A percentile compares a stretch with the other conserved stretches of the same genome.
These are phyloP conservation scores for Aureobasidium sp. DNA, from an alignment of 2,329 filamentous ascomycete genomes.

Conservation along the genomic window DNA sequence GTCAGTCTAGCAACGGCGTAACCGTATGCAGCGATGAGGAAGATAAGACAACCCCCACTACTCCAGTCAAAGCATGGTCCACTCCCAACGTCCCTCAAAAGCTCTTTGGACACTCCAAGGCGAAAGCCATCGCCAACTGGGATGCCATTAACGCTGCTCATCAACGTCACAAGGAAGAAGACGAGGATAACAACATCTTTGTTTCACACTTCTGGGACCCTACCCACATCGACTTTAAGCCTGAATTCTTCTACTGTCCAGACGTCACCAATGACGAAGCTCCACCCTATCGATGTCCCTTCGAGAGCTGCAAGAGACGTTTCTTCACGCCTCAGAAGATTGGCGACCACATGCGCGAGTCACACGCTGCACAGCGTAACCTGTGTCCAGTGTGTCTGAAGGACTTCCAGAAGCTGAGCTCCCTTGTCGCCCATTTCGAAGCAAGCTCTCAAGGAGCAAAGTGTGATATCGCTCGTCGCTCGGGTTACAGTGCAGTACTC, in stretches of 20 bases:
- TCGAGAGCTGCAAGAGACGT: conserved; percentile 39
- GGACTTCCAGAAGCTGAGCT: conserved; percentile 32
- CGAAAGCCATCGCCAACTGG: conserved; percentile 27
- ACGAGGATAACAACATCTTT: conserved; percentile 31
- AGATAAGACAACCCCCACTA: not conserved
- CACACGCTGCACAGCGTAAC: conserved; percentile 31
- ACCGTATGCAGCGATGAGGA: conserved; percentile 4
- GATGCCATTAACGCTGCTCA: conserved; percentile 17
- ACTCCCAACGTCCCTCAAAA: conserved; percentile 18
- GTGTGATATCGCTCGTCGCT: conserved; percentile 30
- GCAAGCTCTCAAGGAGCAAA: conserved; percentile 26
- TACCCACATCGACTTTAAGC: conserved; percentile 40
- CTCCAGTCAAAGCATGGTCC: conserved; percentile 17
- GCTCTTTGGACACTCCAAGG: conserved; percentile 28
- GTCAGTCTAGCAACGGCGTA: not conserved
- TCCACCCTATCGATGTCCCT: conserved; percentile 47
- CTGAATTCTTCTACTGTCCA: conserved; percentile 35
- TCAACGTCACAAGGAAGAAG: conserved; percentile 7
- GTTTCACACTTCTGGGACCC: conserved; percentile 45
- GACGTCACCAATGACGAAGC: conserved; percentile 19
- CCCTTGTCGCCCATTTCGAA: conserved; percentile 38
- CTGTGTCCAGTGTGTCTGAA: conserved; percentile 37
- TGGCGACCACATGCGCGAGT: conserved; percentile 30
- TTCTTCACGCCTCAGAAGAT: conserved; percentile 28
- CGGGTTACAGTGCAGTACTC: conserved; percentile 30